Base-by-base conservation (phyloP, 2,329 filamentous ascomycete species). In the Pyricularia grisea region DNA sequence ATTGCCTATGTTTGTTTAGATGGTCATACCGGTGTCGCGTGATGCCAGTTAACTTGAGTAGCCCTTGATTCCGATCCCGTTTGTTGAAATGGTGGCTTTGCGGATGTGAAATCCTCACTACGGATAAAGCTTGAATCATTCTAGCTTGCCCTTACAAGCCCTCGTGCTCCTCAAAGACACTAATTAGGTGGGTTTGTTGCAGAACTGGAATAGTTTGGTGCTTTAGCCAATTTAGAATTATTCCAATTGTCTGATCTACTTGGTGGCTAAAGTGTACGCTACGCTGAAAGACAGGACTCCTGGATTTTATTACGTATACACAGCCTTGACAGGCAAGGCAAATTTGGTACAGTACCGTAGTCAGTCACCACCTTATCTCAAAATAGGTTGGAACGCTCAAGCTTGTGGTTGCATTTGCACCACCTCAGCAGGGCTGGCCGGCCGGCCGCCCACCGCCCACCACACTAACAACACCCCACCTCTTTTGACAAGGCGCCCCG, bases 401-500 rank as follows among this genome's bases (percentile, higher is more conserved):
- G 58, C 23, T 61, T 25, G n/a, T 27, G n/a, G 58, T 61, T 61
- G 25, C 58, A 61, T 23, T 23, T 12, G 25, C 25, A 23, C 33
- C 33, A 36, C 33, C 31, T 25, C n/a, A 23, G 27, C 58, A 61
- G 58, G 58, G 58, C 58, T 61, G n/a, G n/a, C n/a, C n/a, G 58
- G 58, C 23, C 23, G 11, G 23, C n/a, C n/a, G 14, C 58, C 58
- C 58, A 61, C 58, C 58, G 42, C 33, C 33, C 42, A 50, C 42
- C 42, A n/a, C 42, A 50, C 42, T 50, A 50, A 20, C 17, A 50
- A 2, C 20, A 50, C 42, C 42, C 42, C 42, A 50, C 25, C 58
- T 61, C 25, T 61, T n/a, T 61, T 61, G 58, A 61, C 58, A 61
- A 61, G 58, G 58, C 58, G 58, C 58, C 58, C 58, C 58, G 58